phyloP scores from a whole-genome alignment of 2,329 filamentous ascomycete species.

The Cordyceps tenuipes region DNA sequence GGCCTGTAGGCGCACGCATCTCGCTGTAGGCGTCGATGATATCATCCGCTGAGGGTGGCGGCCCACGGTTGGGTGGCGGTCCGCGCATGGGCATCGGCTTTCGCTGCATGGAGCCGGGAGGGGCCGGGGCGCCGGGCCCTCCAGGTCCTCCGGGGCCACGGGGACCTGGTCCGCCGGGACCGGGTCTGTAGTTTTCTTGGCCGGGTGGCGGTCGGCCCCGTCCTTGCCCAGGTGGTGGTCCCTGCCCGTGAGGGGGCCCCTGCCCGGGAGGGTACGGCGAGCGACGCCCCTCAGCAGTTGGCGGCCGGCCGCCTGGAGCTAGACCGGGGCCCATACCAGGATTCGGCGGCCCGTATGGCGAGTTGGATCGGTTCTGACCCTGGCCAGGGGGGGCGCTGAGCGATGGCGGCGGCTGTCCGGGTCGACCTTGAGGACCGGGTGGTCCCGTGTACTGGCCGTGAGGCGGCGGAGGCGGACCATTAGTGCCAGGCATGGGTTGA shows the following conservation, averaged over 20 bases:
- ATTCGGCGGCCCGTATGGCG: constrained; percentile 24
- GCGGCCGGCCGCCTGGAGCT: constrained; percentile 24
- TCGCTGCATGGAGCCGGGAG: not conserved
- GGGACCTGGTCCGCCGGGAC: constrained; percentile 14
- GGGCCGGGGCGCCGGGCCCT: constrained; percentile 7
- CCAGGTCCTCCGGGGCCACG: constrained; percentile 15
- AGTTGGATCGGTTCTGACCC: constrained; percentile 31
- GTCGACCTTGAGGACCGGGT: constrained; percentile 29
- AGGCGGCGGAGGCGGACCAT: not conserved
- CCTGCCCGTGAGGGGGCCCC: constrained; percentile 9
- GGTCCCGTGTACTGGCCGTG: constrained; percentile 23
- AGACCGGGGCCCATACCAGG: constrained; percentile 15
- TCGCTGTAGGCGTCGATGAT: constrained; percentile 16
- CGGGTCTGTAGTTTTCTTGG: constrained; percentile 17
- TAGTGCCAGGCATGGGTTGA: not conserved
- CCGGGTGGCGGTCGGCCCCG: constrained; percentile 8
- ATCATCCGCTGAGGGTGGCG: constrained; percentile 9
- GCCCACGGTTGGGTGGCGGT: constrained; percentile 6
- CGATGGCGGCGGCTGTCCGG: constrained; percentile 32
- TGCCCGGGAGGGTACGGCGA: constrained; percentile 19
- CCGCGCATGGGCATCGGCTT: constrained; percentile 12
- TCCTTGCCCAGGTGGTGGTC: constrained; percentile 1
- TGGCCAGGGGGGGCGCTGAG: constrained; percentile 30
- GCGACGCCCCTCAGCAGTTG: constrained; percentile 25
- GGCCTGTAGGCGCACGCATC: constrained; percentile 17